Evolutionary conservation across 2,329 filamentous ascomycete species (phyloP).

Genomic region (Pyrenochaeta sp.): DNA sequence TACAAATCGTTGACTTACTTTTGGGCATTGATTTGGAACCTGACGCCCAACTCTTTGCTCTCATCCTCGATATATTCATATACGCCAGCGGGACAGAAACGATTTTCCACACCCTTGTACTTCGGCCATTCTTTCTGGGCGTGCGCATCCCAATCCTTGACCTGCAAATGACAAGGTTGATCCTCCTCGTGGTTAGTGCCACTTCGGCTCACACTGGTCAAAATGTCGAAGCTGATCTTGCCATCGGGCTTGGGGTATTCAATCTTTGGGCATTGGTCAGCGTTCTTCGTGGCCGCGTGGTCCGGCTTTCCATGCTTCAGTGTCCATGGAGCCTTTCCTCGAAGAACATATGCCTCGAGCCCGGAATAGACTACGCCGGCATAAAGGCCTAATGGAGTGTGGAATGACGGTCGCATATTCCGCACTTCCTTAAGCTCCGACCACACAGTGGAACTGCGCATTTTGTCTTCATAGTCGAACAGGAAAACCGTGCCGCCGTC

Average conservation of each 20-base stretch:
- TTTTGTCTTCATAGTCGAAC: conserved; percentile 89
- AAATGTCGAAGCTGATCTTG: conserved; percentile 92
- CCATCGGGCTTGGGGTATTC: conserved; percentile 97
- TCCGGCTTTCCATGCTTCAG: conserved; percentile 83
- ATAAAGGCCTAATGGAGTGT: conserved; percentile 83
- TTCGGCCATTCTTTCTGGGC: conserved; percentile 81
- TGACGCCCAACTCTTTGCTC: conserved; percentile 82
- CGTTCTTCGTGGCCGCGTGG: conserved; percentile 77
- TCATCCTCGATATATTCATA: conserved; percentile 98
- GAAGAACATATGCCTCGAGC: conserved; percentile 85
- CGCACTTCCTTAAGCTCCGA: conserved; percentile 92
- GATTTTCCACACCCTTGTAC: conserved; percentile 92
- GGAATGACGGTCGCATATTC: conserved; percentile 97
- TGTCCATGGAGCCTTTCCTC: conserved; percentile 89
- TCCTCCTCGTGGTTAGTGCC: conserved; percentile 99
- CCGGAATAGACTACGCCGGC: conserved; percentile 93
- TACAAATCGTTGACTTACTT: conserved; percentile 72
- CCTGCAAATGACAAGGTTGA: conserved; percentile 94
- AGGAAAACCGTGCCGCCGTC: conserved; percentile 81
- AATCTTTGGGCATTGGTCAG: conserved; percentile 83
- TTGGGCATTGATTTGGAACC: conserved; percentile 97
- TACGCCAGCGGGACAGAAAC: conserved; percentile 96
- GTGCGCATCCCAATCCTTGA: conserved; percentile 94
- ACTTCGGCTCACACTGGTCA: conserved; percentile 93
- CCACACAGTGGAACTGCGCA: conserved; percentile 89